phyloP scores from a whole-genome alignment of 306 rosid genomes.

The Urtica urens region DNA sequence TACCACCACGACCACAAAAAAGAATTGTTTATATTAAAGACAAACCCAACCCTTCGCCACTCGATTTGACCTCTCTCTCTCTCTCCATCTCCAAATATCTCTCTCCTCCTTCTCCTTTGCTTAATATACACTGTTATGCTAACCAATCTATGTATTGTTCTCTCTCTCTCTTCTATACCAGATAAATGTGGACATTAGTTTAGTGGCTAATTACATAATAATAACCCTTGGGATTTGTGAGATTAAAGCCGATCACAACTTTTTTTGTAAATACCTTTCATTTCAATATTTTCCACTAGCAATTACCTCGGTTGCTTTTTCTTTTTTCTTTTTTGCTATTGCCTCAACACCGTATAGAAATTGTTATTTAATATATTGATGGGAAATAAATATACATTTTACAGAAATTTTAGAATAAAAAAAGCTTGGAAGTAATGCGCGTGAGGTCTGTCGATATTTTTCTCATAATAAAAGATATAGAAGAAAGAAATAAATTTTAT shows the following conservation, averaged over 20 bases:
- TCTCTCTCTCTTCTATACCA: slow-evolving; percentile 3
- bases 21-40: slow-evolving; percentile 22
- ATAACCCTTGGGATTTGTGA: slow-evolving; percentile 33
- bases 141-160: neutral
- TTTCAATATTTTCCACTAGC: neutral
- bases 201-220: neutral
- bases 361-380: no score
- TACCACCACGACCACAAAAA: slow-evolving; percentile 30
- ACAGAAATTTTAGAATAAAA: no score
- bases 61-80: slow-evolving; percentile 59
- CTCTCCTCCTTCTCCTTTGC: slow-evolving; percentile 13
- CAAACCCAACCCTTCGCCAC: slow-evolving; percentile 67
- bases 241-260: slow-evolving; percentile 1
- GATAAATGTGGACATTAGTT: neutral
- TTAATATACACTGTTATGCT: neutral
- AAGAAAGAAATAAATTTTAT: no score
- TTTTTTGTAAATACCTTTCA: neutral
- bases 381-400: no score
- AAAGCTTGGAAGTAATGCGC: no score
- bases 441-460: no score
- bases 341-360: neutral
- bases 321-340: neutral
- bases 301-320: neutral
- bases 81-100: slow-evolving; percentile 18
- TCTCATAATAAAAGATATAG: no score